A percentile compares a stretch with the other conserved stretches of the same genome.
These are phyloP conservation scores for Prunus mongolica DNA, from an alignment of 306 rosid genomes.

Conservation along the genomic window DNA sequence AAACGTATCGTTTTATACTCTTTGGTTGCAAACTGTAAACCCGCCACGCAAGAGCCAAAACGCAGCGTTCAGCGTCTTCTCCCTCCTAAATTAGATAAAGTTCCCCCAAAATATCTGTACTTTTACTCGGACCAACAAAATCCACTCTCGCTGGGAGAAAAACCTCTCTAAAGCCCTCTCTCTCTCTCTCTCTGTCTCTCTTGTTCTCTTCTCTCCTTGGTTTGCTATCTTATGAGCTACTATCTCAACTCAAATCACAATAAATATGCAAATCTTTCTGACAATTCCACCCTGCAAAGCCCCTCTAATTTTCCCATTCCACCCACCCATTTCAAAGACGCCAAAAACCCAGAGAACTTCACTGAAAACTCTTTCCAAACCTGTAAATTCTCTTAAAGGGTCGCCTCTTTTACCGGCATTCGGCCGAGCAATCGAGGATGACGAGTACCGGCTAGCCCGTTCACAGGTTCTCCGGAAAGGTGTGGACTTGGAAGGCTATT, in stretches of 20 bases:
- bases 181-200: slow-evolving; percentile 14
- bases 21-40: too few species aligned
- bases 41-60: not conserved
- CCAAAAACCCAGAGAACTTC: slow-evolving; percentile 34
- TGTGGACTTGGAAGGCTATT: slow-evolving; percentile 67
- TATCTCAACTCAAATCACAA: not conserved
- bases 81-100: slow-evolving; percentile 3
- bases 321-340: slow-evolving; percentile 40
- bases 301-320: slow-evolving; percentile 52
- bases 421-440: slow-evolving; percentile 69
- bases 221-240: slow-evolving; percentile 9
- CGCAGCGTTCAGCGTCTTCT: slow-evolving; percentile 1
- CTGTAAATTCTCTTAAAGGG: slow-evolving; percentile 45
- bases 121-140: not conserved
- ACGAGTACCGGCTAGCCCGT: slow-evolving; percentile 78
- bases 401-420: slow-evolving; percentile 65
- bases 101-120: not conserved
- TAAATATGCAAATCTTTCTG: slow-evolving; percentile 51
- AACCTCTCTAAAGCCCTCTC: slow-evolving; percentile 40
- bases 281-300: slow-evolving; percentile 42
- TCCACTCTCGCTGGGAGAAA: not conserved
- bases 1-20: not conserved
- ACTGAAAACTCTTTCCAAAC: slow-evolving; percentile 27
- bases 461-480: slow-evolving; percentile 75
- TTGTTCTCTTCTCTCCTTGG: not conserved